Percentiles rank a stretch among this genome's conserved stretches.
Conservation (phyloP, 495 filamentous ascomycete genomes). For the Aspergillus baeticus region DNA sequence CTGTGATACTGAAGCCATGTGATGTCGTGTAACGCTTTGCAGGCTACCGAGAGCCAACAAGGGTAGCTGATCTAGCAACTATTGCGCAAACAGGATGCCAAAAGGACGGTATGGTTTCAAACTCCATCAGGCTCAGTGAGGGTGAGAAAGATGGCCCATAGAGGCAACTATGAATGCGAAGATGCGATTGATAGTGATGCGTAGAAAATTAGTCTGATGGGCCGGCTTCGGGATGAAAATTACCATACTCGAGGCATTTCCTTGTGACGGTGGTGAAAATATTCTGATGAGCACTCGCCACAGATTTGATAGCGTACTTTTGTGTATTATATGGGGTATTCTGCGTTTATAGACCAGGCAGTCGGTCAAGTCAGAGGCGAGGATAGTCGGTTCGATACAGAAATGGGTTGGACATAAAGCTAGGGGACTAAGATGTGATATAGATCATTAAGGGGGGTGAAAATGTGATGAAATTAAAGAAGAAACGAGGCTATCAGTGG, state of each 20-base stretch:
- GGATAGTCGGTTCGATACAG: too few relatives aligned
- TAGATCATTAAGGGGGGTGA: neutral
- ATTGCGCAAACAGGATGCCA: constrained; percentile 6
- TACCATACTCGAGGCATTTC: neutral
- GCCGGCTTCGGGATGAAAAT: neutral
- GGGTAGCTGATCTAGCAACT: neutral
- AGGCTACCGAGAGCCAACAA: neutral
- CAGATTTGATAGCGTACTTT: too few relatives aligned
- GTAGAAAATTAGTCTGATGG: neutral
- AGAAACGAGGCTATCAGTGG: constrained; percentile 1
- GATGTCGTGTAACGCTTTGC: neutral
- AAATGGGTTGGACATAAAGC: too few relatives aligned
- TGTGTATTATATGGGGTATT: too few relatives aligned
- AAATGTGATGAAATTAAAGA: neutral
- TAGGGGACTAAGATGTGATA: neutral
- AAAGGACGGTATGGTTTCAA: constrained; percentile 9
- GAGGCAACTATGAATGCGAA: neutral
- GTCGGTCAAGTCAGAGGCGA: too few relatives aligned
- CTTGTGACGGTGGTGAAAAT: neutral
- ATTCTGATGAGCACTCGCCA: neutral
- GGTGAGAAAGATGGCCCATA: neutral
- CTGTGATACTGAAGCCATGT: neutral
- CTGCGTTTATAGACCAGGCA: too few relatives aligned
- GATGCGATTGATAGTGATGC: neutral
- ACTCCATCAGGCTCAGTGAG: constrained; percentile 10